Evolutionary conservation across 257 asterid genomes (phyloP).

Genomic region (Gentiana dahurica): DNA sequence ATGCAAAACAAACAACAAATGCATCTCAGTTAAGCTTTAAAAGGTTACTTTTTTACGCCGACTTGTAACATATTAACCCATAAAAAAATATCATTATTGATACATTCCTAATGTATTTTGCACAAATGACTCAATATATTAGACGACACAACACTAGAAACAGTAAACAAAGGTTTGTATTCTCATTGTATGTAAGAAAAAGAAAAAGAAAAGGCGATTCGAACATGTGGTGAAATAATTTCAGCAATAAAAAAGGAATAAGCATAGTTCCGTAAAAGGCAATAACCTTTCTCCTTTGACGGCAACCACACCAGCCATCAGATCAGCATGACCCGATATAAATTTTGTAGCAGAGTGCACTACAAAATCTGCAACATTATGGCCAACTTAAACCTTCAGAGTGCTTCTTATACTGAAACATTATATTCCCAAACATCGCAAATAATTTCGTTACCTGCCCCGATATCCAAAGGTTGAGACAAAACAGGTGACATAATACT

Average conservation of each 20-base stretch:
- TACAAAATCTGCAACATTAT: conserved; percentile 63
- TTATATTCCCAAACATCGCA: neutral
- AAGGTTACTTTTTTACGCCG: neutral
- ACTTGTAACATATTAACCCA: too few species aligned
- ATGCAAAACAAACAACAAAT: conserved; percentile 4
- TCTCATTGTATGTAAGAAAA: neutral
- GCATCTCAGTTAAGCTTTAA: neutral
- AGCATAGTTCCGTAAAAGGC: neutral
- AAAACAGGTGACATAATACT: conserved; percentile 94
- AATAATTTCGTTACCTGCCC: conserved; percentile 50
- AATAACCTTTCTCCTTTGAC: conserved; percentile 67
- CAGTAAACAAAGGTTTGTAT: neutral
- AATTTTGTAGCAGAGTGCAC: conserved; percentile 92
- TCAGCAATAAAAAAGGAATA: neutral
- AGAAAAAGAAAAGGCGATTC: too few species aligned
- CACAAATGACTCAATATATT: neutral
- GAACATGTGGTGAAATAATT: neutral
- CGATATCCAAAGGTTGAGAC: conserved; percentile 77
- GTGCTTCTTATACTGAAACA: neutral
- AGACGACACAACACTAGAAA: neutral
- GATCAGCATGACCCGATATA: conserved; percentile 82
- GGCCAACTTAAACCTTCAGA: conserved; percentile 5
- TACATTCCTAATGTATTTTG: too few species aligned
- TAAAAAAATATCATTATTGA: too few species aligned
- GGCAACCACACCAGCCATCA: conserved; percentile 80